phyloP scores from a whole-genome alignment of 106 monocot species.

The Acanthochlamys bracteata region DNA sequence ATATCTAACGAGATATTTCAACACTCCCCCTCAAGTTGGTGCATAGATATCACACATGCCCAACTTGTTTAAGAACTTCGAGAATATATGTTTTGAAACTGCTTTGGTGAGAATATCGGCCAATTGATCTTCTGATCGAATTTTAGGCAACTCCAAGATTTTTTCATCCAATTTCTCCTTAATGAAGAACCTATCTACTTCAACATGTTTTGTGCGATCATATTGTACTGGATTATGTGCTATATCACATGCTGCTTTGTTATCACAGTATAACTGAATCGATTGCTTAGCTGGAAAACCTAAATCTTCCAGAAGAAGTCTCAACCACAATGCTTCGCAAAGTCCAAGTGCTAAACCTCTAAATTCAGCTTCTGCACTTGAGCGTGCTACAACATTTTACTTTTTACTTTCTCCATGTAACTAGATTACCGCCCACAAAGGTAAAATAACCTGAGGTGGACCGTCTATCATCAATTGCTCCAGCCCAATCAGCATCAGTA shows the following conservation, averaged over 20 bases:
- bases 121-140: constrained; percentile 16
- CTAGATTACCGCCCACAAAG: constrained; percentile 6
- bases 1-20: neutral
- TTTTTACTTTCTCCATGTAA: constrained; percentile 6
- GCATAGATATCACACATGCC: constrained; percentile 18
- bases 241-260: constrained; percentile 13
- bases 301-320: constrained; percentile 1
- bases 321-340: constrained; percentile 5
- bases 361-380: constrained; percentile 3
- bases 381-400: constrained; percentile 3
- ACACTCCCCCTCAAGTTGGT: neutral
- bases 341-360: constrained; percentile 6
- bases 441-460: constrained; percentile 10
- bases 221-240: constrained; percentile 12
- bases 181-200: constrained; percentile 16
- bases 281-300: neutral
- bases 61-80: constrained; percentile 8
- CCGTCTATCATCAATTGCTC: neutral
- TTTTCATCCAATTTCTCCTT: constrained; percentile 14
- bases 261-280: constrained; percentile 10
- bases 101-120: constrained; percentile 9
- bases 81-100: neutral
- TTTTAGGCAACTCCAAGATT: constrained; percentile 2
- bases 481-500: constrained; percentile 4
- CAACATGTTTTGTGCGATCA: constrained; percentile 2